phyloP scores from a whole-genome alignment of 106 monocot species.

The Chionographis japonica region DNA sequence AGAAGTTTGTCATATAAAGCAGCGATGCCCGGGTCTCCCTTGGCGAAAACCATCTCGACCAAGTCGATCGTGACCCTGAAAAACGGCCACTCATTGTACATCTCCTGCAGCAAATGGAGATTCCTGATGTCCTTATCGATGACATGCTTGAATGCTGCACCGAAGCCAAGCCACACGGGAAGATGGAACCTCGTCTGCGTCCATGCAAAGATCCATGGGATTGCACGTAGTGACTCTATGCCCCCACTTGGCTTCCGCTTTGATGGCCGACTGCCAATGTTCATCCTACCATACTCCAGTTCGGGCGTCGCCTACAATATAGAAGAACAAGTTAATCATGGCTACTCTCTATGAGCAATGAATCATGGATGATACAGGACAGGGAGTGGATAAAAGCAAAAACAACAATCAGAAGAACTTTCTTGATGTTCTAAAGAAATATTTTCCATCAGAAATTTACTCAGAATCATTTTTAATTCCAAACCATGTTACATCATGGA shows the following conservation, averaged over 20 bases:
- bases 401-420: no score
- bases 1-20: constrained; percentile 89
- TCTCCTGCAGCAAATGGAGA: constrained; percentile 57
- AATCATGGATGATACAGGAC: background rate
- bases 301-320: constrained; percentile 83
- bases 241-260: constrained; percentile 96
- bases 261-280: constrained; percentile 91
- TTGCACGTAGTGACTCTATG: constrained; percentile 93
- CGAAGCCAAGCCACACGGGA: constrained; percentile 98
- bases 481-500: no score
- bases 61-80: constrained; percentile 95
- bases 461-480: no score
- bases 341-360: background rate
- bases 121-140: constrained; percentile 69
- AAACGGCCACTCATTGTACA: constrained; percentile 98
- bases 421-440: no score
- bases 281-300: constrained; percentile 95
- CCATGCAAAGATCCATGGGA: constrained; percentile 99
- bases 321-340: constrained; percentile 3
- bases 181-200: constrained; percentile 98
- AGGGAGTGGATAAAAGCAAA: background rate
- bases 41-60: constrained; percentile 99
- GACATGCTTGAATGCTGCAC: constrained; percentile 80
- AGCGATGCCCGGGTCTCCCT: constrained; percentile 88
- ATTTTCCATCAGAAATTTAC: no score